Conservation (phyloP, 1,139 yeast genomes). For the Lodderomyces metapsilosis region DNA sequence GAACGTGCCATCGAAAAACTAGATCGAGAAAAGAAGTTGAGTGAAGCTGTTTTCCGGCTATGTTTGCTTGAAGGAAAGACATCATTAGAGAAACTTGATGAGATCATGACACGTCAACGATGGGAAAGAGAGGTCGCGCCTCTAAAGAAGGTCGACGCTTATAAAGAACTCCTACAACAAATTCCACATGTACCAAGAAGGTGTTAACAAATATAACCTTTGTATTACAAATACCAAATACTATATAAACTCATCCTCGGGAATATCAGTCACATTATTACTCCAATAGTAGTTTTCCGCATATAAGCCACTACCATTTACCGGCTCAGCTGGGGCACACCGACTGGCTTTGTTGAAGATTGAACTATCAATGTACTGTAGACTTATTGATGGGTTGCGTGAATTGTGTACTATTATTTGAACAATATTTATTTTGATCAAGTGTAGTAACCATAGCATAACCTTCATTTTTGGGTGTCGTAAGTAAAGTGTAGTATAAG, state of each 20-base stretch:
- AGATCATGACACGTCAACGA: constrained; percentile 30
- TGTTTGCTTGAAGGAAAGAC: constrained; percentile 45
- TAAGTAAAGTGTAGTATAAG: not conserved
- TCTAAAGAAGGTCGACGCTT: constrained; percentile 29
- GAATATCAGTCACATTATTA: constrained; percentile 31
- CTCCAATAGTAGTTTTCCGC: constrained; percentile 14
- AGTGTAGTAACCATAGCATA: constrained; percentile 32
- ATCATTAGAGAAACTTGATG: constrained; percentile 33
- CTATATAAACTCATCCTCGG: constrained; percentile 13
- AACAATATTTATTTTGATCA: constrained; percentile 38
- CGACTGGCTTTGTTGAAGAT: constrained; percentile 30
- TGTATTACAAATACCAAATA: too few species aligned
- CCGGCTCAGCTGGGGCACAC: constrained; percentile 20
- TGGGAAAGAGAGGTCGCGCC: constrained; percentile 33
- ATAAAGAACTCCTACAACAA: constrained; percentile 17
- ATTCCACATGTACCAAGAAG: too few species aligned
- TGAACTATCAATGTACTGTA: constrained; percentile 37
- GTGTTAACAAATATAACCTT: too few species aligned
- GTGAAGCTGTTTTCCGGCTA: constrained; percentile 47
- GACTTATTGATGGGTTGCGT: constrained; percentile 31
- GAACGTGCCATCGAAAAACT: constrained; percentile 47
- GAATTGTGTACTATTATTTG: constrained; percentile 37
- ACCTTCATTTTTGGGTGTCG: constrained; percentile 28
- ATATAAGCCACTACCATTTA: constrained; percentile 15
- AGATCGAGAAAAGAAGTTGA: constrained; percentile 38